A percentile compares a stretch with the other conserved stretches of the same genome.
These are phyloP conservation scores for Avena eriantha DNA, from an alignment of 176 grass and related monocot species.

Conservation along the genomic window DNA sequence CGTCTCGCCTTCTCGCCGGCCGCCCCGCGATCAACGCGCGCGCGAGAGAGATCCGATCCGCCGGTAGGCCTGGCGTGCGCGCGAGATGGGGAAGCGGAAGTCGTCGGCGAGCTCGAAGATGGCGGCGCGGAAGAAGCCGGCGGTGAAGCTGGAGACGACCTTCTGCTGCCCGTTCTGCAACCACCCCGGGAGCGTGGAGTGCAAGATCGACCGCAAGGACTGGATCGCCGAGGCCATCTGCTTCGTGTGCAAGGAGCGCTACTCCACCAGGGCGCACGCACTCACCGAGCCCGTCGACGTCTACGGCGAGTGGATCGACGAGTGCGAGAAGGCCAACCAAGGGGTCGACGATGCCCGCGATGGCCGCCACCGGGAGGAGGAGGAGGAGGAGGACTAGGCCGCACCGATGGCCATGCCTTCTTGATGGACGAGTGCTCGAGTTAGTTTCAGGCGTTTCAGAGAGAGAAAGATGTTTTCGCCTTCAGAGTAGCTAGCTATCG, in stretches of 20 bases:
- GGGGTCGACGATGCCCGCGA: not conserved
- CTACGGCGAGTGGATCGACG: not conserved
- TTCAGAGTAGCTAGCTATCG: no score
- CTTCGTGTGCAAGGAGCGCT: not conserved
- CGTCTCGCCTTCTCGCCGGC: not conserved
- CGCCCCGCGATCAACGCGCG: not conserved
- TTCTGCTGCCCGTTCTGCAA: not conserved
- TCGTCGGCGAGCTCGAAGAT: not conserved
- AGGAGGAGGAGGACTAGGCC: no score
- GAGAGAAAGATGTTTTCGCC: no score
- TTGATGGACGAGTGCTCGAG: no score
- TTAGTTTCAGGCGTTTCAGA: no score
- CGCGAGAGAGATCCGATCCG: not conserved
- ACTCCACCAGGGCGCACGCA: not conserved
- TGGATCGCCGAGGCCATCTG: not conserved
- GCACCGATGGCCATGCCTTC: no score
- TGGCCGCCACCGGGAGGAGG: no score
- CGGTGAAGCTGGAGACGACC: not conserved
- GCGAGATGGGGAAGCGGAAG: not conserved
- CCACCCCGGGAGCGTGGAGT: not conserved
- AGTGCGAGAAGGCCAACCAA: not conserved
- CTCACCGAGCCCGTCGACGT: not conserved
- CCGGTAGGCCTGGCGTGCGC: no score
- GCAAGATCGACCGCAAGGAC: not conserved
- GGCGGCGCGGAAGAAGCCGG: no score